phyloP scores from a whole-genome alignment of 2,329 filamentous ascomycete species.

The Rhinocladiella mackenziei region DNA sequence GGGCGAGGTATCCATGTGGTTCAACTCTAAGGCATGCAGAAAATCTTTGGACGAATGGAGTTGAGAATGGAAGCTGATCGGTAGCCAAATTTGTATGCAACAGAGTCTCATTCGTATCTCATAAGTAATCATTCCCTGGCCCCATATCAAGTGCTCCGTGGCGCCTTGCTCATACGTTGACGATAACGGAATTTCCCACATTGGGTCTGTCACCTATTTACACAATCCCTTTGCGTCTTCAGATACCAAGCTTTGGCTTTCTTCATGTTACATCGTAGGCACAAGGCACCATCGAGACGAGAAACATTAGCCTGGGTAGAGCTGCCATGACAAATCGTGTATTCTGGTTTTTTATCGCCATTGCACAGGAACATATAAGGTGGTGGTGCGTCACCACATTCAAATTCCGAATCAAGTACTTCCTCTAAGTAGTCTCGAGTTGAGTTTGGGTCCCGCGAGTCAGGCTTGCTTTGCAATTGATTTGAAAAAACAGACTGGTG shows the following conservation, averaged over 20 bases:
- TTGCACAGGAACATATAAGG: slow-evolving; percentile 13
- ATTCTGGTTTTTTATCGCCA: slow-evolving; percentile 11
- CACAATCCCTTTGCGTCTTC: slow-evolving; percentile 1
- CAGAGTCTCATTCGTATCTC: too few species aligned
- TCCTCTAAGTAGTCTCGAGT: slow-evolving; percentile 3
- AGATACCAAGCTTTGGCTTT: slow-evolving; percentile 17
- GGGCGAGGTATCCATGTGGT: too few species aligned
- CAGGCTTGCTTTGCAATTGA: too few species aligned
- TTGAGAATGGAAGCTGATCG: too few species aligned
- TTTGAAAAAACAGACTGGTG: too few species aligned
- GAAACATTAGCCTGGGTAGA: not conserved
- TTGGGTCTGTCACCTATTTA: not conserved
- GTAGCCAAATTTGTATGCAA: too few species aligned
- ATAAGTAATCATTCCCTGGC: too few species aligned
- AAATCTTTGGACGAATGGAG: too few species aligned
- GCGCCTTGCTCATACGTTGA: too few species aligned
- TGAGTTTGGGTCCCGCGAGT: too few species aligned
- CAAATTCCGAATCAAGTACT: slow-evolving; percentile 1
- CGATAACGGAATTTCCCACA: not conserved
- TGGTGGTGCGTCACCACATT: slow-evolving; percentile 11
- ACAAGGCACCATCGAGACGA: slow-evolving; percentile 10
- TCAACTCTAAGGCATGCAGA: too few species aligned
- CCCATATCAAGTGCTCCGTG: too few species aligned
- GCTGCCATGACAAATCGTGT: slow-evolving; percentile 3
- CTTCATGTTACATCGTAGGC: slow-evolving; percentile 9